Evolutionary conservation across 2,329 filamentous ascomycete genomes (phyloP).

Genomic region (Fusarium sp.): DNA sequence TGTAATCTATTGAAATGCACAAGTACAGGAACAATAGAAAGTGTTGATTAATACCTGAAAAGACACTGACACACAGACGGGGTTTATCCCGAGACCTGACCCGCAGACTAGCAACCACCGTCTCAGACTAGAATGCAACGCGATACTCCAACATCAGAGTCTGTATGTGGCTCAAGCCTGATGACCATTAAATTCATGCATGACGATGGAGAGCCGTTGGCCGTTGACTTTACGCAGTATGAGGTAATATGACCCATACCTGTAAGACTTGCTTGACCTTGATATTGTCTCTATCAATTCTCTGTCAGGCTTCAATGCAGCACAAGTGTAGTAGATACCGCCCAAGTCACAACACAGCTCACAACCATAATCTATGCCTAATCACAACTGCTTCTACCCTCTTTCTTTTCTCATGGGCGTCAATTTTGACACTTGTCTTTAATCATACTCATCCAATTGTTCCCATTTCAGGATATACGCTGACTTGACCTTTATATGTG

Average conservation of each 20-base stretch:
- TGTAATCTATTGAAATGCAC: conserved; percentile 1
- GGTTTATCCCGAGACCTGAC: conserved; percentile 14
- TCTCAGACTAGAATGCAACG: background rate
- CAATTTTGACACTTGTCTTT: background rate
- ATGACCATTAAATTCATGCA: conserved; percentile 11
- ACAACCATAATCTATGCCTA: background rate
- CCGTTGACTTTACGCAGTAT: background rate
- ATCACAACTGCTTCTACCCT: background rate
- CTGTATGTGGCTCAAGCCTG: background rate
- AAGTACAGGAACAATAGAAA: background rate
- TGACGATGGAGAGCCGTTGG: background rate
- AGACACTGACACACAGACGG: conserved; percentile 2
- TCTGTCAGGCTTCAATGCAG: conserved; percentile 10
- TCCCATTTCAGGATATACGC: background rate
- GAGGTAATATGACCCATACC: background rate
- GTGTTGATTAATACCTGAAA: background rate
- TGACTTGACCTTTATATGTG: background rate
- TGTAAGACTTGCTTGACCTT: background rate
- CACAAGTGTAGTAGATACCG: background rate
- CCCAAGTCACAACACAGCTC: background rate
- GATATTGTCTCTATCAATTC: background rate
- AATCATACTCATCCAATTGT: background rate
- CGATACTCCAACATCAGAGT: background rate
- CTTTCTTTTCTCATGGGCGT: background rate
- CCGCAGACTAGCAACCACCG: conserved; percentile 2